These are phyloP conservation scores for Oemleria cerasiformis DNA, from an alignment of 306 rosid genomes.

Conservation along the genomic window DNA sequence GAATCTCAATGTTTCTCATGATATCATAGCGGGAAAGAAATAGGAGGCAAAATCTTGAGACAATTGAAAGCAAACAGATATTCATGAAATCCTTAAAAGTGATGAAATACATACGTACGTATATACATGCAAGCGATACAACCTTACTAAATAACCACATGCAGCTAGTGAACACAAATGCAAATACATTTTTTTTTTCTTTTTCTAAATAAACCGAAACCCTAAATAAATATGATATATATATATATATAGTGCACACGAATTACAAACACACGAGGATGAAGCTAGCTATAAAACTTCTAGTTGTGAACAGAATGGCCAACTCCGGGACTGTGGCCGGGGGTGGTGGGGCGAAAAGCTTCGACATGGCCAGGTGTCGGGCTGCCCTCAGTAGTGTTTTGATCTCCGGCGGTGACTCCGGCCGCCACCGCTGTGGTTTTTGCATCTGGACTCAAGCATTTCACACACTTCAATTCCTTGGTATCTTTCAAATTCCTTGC, in stretches of 20 bases:
- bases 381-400: background rate
- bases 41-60: background rate
- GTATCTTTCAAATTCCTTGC: constrained; percentile 46
- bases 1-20: too few relatives aligned
- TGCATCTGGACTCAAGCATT: background rate
- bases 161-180: background rate
- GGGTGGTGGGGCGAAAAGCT: constrained; percentile 66
- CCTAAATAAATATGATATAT: background rate
- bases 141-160: background rate
- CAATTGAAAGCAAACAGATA: background rate
- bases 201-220: background rate
- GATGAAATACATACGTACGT: background rate
- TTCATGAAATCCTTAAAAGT: background rate
- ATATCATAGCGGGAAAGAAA: too few relatives aligned
- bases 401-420: background rate
- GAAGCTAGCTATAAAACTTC: background rate
- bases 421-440: constrained; percentile 15
- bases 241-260: background rate
- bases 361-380: constrained; percentile 35
- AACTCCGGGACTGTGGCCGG: constrained; percentile 80
- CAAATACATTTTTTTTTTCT: background rate
- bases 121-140: constrained; percentile 1
- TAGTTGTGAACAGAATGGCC: constrained; percentile 61
- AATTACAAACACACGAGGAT: background rate
- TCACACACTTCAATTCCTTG: constrained; percentile 22